phyloP scores from a whole-genome alignment of 805 yeast species.

The Debaryomyces hansenii region DNA sequence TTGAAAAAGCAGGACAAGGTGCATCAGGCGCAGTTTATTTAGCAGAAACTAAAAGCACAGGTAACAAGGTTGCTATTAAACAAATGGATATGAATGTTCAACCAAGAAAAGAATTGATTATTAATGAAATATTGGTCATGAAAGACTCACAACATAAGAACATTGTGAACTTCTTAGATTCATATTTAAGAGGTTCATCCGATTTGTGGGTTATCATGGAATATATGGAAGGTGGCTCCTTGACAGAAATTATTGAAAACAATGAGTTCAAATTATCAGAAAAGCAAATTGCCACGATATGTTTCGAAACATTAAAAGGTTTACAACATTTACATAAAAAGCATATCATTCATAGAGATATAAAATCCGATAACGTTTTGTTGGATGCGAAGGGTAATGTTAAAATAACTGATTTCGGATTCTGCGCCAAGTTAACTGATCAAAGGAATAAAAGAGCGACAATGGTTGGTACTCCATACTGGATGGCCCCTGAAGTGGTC shows the following conservation, averaged over 20 bases:
- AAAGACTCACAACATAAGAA: conserved; percentile 92
- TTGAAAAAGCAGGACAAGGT: conserved; percentile 94
- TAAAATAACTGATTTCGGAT: conserved; percentile 48
- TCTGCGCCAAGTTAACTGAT: conserved; percentile 74
- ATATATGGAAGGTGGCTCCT: conserved; percentile 98
- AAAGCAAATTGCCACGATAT: conserved; percentile 87
- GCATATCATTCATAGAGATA: conserved; percentile 77
- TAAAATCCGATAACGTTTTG: conserved; percentile 47
- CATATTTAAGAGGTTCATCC: conserved; percentile 72
- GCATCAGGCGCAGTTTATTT: conserved; percentile 95
- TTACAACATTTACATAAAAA: conserved; percentile 88
- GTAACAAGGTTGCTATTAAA: conserved; percentile 85
- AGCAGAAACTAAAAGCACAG: conserved; percentile 63
- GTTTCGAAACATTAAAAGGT: conserved; percentile 88
- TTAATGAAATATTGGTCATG: conserved; percentile 95
- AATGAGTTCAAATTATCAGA: conserved; percentile 72
- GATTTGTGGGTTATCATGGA: conserved; percentile 99
- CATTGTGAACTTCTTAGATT: conserved; percentile 91
- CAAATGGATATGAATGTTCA: conserved; percentile 92
- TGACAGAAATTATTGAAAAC: conserved; percentile 93
- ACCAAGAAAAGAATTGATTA: conserved; percentile 92
- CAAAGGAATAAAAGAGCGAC: conserved; percentile 74
- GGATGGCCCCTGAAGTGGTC: conserved; percentile 92
- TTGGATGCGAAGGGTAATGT: conserved; percentile 44
- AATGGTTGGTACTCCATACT: conserved; percentile 86